phyloP scores from a whole-genome alignment of 1,284 basidiomycete genomes.

The Sporisorium exsertum region DNA sequence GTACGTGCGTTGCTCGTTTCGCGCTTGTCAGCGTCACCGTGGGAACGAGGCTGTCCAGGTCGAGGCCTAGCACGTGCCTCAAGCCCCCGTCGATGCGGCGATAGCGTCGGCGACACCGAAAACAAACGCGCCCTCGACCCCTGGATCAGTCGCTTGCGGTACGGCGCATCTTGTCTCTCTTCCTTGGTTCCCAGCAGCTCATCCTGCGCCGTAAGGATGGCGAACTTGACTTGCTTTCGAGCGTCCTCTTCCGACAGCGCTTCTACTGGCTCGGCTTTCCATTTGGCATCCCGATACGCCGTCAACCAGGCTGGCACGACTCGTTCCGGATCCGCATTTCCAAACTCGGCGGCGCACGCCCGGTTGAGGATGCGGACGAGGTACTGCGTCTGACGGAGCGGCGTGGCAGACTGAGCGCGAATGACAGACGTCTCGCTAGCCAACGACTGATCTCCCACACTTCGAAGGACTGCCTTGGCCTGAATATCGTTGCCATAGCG shows the following conservation, averaged over 20 bases:
- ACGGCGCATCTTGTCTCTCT: not conserved
- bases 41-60: not conserved
- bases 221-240: not conserved
- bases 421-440: not conserved
- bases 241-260: not conserved
- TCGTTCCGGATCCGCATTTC: not conserved
- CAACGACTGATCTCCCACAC: not conserved
- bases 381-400: slow-evolving; percentile 40
- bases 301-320: slow-evolving; percentile 11
- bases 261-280: not conserved
- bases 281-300: not conserved
- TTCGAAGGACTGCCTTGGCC: slow-evolving; percentile 6
- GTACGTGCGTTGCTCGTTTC: not conserved
- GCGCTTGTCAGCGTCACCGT: not conserved
- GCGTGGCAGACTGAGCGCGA: slow-evolving; percentile 8
- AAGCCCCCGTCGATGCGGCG: slow-evolving; percentile 10
- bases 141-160: not conserved
- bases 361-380: slow-evolving; percentile 33
- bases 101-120: slow-evolving; percentile 6
- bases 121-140: slow-evolving; percentile 1
- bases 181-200: slow-evolving; percentile 17
- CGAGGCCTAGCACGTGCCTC: not conserved
- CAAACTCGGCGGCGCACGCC: slow-evolving; percentile 33
- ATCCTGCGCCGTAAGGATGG: slow-evolving; percentile 17
- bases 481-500: slow-evolving; percentile 13